phyloP scores from a whole-genome alignment of 2,329 filamentous ascomycete species.

The Catunica adiposa region DNA sequence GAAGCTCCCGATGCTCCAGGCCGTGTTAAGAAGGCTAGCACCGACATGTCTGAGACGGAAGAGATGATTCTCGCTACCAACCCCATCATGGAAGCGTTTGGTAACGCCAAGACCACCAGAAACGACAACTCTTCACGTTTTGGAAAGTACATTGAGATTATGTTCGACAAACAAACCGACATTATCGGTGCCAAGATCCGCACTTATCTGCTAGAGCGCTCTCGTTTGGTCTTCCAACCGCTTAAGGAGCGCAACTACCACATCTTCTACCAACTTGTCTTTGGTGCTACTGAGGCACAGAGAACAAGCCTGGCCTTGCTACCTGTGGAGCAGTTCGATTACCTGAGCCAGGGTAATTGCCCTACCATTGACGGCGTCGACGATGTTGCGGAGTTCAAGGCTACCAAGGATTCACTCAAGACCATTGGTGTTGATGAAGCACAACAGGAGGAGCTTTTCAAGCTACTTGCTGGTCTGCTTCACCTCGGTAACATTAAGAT shows the following conservation, averaged over 20 bases:
- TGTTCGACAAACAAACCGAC: slow-evolving; percentile 89
- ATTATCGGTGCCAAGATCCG: slow-evolving; percentile 97
- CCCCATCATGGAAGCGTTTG: slow-evolving; percentile 98
- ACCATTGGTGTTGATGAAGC: slow-evolving; percentile 67
- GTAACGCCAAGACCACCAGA: slow-evolving; percentile 97
- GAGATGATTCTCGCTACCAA: slow-evolving; percentile 97
- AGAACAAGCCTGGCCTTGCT: slow-evolving; percentile 63
- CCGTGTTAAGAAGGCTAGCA: slow-evolving; percentile 56
- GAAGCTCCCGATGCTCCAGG: slow-evolving; percentile 79
- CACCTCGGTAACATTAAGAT: slow-evolving; percentile 97
- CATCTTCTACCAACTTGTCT: slow-evolving; percentile 94
- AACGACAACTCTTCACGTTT: slow-evolving; percentile 99
- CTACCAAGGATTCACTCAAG: slow-evolving; percentile 68
- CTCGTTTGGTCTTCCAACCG: slow-evolving; percentile 90
- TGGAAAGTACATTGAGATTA: slow-evolving; percentile 99
- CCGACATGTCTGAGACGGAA: slow-evolving; percentile 90
- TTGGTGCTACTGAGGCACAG: slow-evolving; percentile 74
- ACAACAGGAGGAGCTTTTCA: slow-evolving; percentile 76
- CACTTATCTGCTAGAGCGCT: slow-evolving; percentile 88
- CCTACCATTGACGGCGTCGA: slow-evolving; percentile 88
- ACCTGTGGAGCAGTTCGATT: slow-evolving; percentile 81
- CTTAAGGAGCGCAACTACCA: slow-evolving; percentile 98
- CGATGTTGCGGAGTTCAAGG: slow-evolving; percentile 83
- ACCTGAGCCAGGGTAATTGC: slow-evolving; percentile 85
- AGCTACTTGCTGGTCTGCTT: slow-evolving; percentile 71